Percentiles rank a stretch among this genome's conserved stretches.
These are phyloP conservation scores for Rhizopogon sp. DNA, from an alignment of 768 basidiomycete genomes.

Conservation along the genomic window DNA sequence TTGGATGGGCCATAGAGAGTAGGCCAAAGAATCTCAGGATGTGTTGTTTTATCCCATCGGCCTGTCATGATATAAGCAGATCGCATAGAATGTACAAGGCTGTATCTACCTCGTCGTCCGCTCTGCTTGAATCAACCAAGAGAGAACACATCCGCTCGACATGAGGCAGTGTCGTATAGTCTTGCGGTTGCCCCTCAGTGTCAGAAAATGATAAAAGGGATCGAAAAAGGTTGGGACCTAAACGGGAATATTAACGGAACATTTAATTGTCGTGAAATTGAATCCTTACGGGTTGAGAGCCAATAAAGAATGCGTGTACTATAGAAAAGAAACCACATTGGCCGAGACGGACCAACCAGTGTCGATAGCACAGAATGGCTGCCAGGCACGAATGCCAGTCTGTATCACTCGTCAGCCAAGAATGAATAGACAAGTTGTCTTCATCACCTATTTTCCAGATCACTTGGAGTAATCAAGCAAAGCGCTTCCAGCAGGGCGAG, in stretches of 20 bases:
- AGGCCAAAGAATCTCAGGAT: constrained; percentile 38
- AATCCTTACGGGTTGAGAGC: constrained; percentile 48
- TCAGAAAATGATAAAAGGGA: constrained; percentile 37
- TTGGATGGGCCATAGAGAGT: constrained; percentile 34
- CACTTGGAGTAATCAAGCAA: constrained; percentile 42
- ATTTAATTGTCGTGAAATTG: neutral
- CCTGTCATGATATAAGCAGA: constrained; percentile 20
- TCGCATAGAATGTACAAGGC: neutral
- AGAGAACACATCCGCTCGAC: constrained; percentile 45
- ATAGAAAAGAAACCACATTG: constrained; percentile 44
- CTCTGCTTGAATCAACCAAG: constrained; percentile 38
- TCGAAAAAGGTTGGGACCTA: constrained; percentile 40
- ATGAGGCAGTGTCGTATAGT: constrained; percentile 32
- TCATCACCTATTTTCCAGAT: constrained; percentile 31
- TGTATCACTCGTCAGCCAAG: constrained; percentile 11
- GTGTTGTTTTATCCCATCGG: constrained; percentile 28
- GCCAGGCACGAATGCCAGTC: constrained; percentile 35
- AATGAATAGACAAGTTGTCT: neutral
- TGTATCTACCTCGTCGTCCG: constrained; percentile 37
- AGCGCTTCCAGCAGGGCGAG: constrained; percentile 51
- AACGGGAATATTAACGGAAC: constrained; percentile 2
- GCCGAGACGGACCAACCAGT: constrained; percentile 48
- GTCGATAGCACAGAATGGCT: constrained; percentile 37
- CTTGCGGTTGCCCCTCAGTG: constrained; percentile 16
- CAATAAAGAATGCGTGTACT: constrained; percentile 47